phyloP scores from a whole-genome alignment of 768 basidiomycete genomes.

The Postia placenta region DNA sequence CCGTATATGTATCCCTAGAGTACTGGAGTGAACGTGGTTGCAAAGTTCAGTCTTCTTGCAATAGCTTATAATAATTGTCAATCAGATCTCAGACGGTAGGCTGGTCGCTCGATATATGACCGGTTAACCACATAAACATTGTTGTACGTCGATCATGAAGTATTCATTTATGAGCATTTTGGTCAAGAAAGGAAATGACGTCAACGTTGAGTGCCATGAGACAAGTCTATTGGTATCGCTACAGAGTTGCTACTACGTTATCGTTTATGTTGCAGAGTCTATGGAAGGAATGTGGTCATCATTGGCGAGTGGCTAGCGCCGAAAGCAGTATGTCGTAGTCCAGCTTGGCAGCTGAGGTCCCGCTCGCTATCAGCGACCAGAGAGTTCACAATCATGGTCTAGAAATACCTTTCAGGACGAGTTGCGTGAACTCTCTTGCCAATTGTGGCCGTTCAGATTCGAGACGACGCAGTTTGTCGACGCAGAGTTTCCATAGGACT shows the following conservation, averaged over 20 bases:
- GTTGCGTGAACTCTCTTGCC: slow-evolving; percentile 56
- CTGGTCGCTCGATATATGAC: too few species aligned
- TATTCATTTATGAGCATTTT: too few species aligned
- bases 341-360: slow-evolving; percentile 50
- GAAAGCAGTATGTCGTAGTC: slow-evolving; percentile 58
- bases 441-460: slow-evolving; percentile 64
- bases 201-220: too few species aligned
- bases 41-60: too few species aligned
- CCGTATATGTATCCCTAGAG: too few species aligned
- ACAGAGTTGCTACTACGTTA: neutral
- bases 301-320: slow-evolving; percentile 42
- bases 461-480: slow-evolving; percentile 49
- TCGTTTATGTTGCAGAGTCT: neutral
- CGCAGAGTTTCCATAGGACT: slow-evolving; percentile 76
- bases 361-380: neutral
- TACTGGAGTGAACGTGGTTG: too few species aligned
- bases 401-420: slow-evolving; percentile 67
- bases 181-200: too few species aligned
- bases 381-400: slow-evolving; percentile 11
- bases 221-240: neutral
- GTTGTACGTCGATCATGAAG: too few species aligned
- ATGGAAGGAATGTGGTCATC: neutral
- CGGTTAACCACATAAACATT: too few species aligned
- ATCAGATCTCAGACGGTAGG: too few species aligned
- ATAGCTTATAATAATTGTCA: too few species aligned